These are phyloP conservation scores for Neurospora sp. DNA, from an alignment of 495 filamentous ascomycete species.

Conservation along the genomic window DNA sequence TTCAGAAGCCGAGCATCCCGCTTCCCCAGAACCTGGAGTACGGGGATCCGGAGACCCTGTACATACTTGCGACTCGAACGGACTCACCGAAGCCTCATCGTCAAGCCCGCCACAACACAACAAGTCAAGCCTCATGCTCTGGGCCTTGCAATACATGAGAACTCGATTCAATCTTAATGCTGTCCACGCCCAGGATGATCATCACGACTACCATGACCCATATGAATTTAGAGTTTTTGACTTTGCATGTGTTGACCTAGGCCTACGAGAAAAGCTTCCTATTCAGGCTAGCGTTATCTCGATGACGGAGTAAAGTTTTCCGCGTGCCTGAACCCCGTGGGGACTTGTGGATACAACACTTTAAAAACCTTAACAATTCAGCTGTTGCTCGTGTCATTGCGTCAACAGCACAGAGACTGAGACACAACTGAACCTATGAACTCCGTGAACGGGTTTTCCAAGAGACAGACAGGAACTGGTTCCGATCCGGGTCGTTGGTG, in stretches of 20 bases:
- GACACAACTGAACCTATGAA: not conserved
- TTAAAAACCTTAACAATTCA: not conserved
- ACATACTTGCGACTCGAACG: not conserved
- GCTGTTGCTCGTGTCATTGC: not conserved
- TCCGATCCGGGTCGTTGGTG: not conserved
- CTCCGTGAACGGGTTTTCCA: not conserved
- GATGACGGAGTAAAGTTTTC: not conserved
- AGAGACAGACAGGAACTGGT: not conserved
- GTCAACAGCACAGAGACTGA: not conserved
- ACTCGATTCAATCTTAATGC: not conserved
- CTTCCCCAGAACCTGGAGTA: not conserved
- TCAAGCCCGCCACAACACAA: not conserved
- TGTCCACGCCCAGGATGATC: not conserved
- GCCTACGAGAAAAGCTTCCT: not conserved
- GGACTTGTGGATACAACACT: not conserved
- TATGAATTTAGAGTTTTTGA: not conserved
- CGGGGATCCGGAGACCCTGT: not conserved
- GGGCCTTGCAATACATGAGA: not conserved
- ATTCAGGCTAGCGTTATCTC: not conserved
- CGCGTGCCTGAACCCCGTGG: not conserved
- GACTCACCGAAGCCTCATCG: not conserved
- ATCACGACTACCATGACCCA: not conserved
- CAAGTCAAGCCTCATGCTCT: not conserved
- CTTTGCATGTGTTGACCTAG: not conserved
- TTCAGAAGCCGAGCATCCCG: not conserved